Percentiles rank a stretch among this genome's conserved stretches.
Conservation (phyloP, 768 basidiomycete species). For the Clitopilus hobsonii region DNA sequence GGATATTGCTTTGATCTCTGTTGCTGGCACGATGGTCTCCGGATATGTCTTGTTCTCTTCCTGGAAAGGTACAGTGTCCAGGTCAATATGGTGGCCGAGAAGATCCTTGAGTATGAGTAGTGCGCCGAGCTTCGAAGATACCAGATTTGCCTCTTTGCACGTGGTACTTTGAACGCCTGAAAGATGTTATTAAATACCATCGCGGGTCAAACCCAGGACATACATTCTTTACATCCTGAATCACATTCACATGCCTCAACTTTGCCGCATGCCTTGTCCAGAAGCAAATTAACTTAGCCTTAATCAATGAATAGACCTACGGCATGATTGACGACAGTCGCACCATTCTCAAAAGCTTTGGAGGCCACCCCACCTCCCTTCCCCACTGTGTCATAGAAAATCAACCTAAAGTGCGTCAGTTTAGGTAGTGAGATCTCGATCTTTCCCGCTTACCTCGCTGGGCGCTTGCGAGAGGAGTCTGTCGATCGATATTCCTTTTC, state of each 20-base stretch:
- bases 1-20: neutral
- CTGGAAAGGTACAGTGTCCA: constrained; percentile 36
- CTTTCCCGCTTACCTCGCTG: constrained; percentile 45
- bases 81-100: constrained; percentile 39
- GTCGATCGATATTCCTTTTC: constrained; percentile 65
- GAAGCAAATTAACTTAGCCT: constrained; percentile 46
- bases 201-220: constrained; percentile 9
- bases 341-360: constrained; percentile 82
- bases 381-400: constrained; percentile 75
- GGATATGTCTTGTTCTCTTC: constrained; percentile 32
- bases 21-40: neutral
- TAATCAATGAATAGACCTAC: constrained; percentile 1
- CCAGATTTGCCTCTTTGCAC: constrained; percentile 71
- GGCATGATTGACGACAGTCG: constrained; percentile 7
- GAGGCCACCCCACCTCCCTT: constrained; percentile 68
- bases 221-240: constrained; percentile 71
- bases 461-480: constrained; percentile 57
- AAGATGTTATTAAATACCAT: neutral
- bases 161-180: constrained; percentile 61
- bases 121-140: constrained; percentile 75
- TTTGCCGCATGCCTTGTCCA: constrained; percentile 51
- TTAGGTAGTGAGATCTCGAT: neutral
- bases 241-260: constrained; percentile 62
- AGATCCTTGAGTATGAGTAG: constrained; percentile 58
- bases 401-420: constrained; percentile 43